Evolutionary conservation across 1,139 yeast species (phyloP).

Genomic region (Keqinozyma sinolaborantium): DNA sequence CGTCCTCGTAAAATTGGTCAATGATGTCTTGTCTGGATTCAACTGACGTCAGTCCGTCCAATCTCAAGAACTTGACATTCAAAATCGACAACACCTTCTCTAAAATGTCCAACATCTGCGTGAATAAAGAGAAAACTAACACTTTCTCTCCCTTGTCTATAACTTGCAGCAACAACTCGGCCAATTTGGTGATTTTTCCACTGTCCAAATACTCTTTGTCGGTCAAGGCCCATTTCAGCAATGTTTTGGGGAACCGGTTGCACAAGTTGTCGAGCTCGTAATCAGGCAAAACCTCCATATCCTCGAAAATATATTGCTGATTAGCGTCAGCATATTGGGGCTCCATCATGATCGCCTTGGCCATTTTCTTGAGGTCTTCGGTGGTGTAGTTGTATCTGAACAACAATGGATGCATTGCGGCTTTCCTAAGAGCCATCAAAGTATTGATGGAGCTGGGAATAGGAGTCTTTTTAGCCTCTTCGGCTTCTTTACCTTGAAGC

Average conservation of each 20-base stretch:
- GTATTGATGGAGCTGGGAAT: conserved; percentile 48
- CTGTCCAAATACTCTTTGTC: conserved; percentile 64
- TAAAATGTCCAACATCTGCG: conserved; percentile 85
- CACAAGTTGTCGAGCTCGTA: conserved; percentile 80
- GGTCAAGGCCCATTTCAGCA: conserved; percentile 51
- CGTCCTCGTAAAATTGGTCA: conserved; percentile 83
- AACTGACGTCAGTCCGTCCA: conserved; percentile 93
- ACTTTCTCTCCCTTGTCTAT: conserved; percentile 72
- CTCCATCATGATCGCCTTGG: conserved; percentile 74
- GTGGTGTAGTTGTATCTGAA: conserved; percentile 63
- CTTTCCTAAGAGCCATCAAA: conserved; percentile 70
- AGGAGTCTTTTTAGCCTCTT: conserved; percentile 30
- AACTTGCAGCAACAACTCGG: conserved; percentile 56
- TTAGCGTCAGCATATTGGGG: conserved; percentile 78
- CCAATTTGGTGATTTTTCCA: conserved; percentile 68
- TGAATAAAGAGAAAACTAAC: conserved; percentile 83
- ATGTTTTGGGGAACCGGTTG: conserved; percentile 62
- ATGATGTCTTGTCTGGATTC: conserved; percentile 90
- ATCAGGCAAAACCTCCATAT: conserved; percentile 96
- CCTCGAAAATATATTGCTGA: conserved; percentile 72
- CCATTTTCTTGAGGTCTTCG: conserved; percentile 56
- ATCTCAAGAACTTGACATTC: conserved; percentile 70
- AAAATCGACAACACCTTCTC: conserved; percentile 69
- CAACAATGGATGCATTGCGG: conserved; percentile 70
- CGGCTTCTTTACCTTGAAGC: conserved; percentile 36